A percentile compares a stretch with the other conserved stretches of the same genome.
Conservation (phyloP, 768 basidiomycete genomes). For the Hydnum rufescens region DNA sequence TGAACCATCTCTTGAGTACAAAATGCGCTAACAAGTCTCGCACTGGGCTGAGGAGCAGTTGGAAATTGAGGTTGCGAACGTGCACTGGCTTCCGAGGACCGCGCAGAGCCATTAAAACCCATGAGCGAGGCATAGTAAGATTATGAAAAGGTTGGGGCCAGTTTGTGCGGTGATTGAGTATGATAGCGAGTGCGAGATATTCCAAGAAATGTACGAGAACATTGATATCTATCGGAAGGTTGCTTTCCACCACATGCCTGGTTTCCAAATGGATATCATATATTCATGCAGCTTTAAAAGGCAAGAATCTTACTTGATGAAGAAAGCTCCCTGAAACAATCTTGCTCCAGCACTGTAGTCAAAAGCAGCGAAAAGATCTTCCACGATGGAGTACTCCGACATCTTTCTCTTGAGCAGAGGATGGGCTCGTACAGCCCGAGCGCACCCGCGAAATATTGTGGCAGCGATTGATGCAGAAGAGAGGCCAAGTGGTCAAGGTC, state of each 20-base stretch:
- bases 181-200: not conserved
- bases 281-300: not conserved
- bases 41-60: too few relatives aligned
- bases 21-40: not conserved
- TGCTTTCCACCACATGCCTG: not conserved
- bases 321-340: not conserved
- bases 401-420: not conserved
- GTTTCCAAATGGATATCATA: not conserved
- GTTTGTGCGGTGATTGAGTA: not conserved
- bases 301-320: not conserved
- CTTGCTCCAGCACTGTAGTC: not conserved
- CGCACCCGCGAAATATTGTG: not conserved
- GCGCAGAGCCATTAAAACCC: not conserved
- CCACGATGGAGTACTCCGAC: not conserved
- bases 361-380: not conserved
- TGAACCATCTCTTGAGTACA: not conserved
- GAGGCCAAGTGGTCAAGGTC: not conserved
- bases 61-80: too few relatives aligned
- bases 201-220: not conserved
- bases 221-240: not conserved
- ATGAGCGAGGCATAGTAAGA: not conserved
- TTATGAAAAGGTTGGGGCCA: not conserved
- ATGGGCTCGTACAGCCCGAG: not conserved
- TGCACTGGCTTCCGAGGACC: not conserved
- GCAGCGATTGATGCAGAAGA: not conserved